Evolutionary conservation across 495 filamentous ascomycete species (phyloP).

Genomic region (Endocarpon pusillum): DNA sequence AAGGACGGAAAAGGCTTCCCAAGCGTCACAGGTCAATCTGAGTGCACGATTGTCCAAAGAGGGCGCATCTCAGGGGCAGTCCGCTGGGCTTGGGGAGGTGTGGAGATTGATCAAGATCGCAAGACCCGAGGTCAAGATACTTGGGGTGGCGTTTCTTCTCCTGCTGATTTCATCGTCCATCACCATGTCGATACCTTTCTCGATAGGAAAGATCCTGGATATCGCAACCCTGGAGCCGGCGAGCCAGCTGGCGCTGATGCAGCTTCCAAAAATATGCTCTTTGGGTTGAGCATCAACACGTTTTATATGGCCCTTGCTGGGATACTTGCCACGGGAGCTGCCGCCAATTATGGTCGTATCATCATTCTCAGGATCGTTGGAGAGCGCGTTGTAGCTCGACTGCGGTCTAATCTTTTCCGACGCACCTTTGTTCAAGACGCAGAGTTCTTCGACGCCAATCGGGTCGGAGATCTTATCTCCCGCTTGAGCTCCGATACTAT

Average conservation of each 20-base stretch:
- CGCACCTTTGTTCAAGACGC: constrained; percentile 87
- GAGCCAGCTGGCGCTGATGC: constrained; percentile 30
- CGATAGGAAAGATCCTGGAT: constrained; percentile 90
- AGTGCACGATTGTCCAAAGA: constrained; percentile 74
- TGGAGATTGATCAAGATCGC: constrained; percentile 83
- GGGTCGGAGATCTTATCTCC: constrained; percentile 90
- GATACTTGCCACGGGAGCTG: constrained; percentile 55
- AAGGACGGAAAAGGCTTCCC: constrained; percentile 59
- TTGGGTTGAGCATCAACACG: constrained; percentile 54
- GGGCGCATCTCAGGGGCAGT: constrained; percentile 37
- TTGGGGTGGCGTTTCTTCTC: constrained; percentile 65
- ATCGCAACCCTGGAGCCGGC: constrained; percentile 44
- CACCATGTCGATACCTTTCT: constrained; percentile 89
- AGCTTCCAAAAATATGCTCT: constrained; percentile 41
- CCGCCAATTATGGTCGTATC: constrained; percentile 85
- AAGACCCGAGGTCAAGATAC: constrained; percentile 58
- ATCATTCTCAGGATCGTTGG: constrained; percentile 89
- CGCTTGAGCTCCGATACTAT: constrained; percentile 89
- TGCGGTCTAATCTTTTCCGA: constrained; percentile 78
- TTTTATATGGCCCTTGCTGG: constrained; percentile 62
- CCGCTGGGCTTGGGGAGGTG: constrained; percentile 55
- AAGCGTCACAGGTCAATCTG: constrained; percentile 82
- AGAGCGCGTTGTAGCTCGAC: constrained; percentile 77
- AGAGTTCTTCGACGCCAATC: constrained; percentile 97
- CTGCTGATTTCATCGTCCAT: constrained; percentile 75